Base-by-base conservation (phyloP, 139 green algal genomes). In the Micromonas pusilla region DNA sequence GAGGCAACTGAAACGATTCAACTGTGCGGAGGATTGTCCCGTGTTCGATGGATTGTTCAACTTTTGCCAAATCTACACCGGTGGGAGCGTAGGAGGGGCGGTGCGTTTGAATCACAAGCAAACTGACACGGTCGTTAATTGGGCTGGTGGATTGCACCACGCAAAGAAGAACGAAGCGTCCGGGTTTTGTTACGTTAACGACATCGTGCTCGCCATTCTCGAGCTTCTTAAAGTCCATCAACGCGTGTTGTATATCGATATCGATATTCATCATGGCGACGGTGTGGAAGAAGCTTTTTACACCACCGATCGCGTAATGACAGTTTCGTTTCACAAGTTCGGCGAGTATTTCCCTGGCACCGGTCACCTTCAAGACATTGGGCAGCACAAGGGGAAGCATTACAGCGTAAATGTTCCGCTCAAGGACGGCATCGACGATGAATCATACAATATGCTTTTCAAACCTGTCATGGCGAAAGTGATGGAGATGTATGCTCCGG, bases 201-300 rank as follows among this genome's bases (percentile, higher is more conserved):
- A 99, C 88, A 98, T 99, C 67, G 95, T 98, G 37, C 86, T 99
- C 62, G 90, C 89, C 36, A 96, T 97, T 31, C 85, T 99, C 78
- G 95, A 99, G 89, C 88, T 97, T 70, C 86, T 97, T 23, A 97
- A 97, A 79, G 91, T 91, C 72, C 87, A 95, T 78, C 65, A 88
- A 63, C 80, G 86, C 20, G 78, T 82, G 33, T 79, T 96, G 78
- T 97, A 96, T 71, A 90, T 96, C 31, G 92, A 96, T 79, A 96
- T 97, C 77, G 92, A 97, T 82, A 97, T 99, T 81, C 94, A 99
- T 81, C 94, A 98, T 78, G 94, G 95, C 23, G 95, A 99, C 79
- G 95, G 95, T 21, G 95, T 99, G 75, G 95, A 99, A 84, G 95
- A 99, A 86, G 95, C 95, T 0, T 98, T 99, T 77, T 98, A 98